Evolutionary conservation across 1,284 basidiomycete species (phyloP).

Genomic region (Mycocalia duriaeana): DNA sequence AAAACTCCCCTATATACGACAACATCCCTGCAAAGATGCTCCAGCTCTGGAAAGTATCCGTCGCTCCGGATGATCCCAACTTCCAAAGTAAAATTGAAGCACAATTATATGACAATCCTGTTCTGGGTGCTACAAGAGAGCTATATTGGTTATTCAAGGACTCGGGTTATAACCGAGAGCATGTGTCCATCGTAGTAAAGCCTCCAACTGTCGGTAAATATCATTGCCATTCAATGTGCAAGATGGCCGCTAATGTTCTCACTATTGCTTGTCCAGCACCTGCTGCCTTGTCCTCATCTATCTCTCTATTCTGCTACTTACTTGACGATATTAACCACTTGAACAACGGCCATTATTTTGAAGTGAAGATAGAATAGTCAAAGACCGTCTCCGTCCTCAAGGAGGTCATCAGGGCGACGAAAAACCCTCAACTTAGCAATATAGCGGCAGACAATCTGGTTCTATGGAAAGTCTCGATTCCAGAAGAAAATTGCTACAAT

Average conservation of each 20-base stretch:
- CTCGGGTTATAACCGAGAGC: not conserved
- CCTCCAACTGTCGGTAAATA: constrained; percentile 1
- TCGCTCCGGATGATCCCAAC: not conserved
- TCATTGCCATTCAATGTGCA: too few relatives aligned
- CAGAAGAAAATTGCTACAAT: not conserved
- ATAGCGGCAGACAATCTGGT: not conserved
- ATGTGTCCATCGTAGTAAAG: not conserved
- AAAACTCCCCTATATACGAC: not conserved
- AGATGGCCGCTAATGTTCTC: too few relatives aligned
- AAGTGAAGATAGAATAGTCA: not conserved
- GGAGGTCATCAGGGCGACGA: not conserved
- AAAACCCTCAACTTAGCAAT: not conserved
- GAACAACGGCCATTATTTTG: not conserved
- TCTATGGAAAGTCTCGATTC: not conserved
- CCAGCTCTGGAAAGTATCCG: not conserved
- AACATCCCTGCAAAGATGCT: not conserved
- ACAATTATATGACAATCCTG: not conserved
- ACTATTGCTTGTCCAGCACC: too few relatives aligned
- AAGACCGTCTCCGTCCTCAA: constrained; percentile 1
- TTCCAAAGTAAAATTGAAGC: not conserved
- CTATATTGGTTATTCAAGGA: not conserved
- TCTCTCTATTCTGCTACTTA: not conserved
- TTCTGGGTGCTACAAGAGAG: not conserved
- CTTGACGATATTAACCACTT: too few relatives aligned
- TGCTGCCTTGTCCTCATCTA: not conserved